phyloP scores from a whole-genome alignment of 1,284 basidiomycete species.

The Sporisorium scitamineum region DNA sequence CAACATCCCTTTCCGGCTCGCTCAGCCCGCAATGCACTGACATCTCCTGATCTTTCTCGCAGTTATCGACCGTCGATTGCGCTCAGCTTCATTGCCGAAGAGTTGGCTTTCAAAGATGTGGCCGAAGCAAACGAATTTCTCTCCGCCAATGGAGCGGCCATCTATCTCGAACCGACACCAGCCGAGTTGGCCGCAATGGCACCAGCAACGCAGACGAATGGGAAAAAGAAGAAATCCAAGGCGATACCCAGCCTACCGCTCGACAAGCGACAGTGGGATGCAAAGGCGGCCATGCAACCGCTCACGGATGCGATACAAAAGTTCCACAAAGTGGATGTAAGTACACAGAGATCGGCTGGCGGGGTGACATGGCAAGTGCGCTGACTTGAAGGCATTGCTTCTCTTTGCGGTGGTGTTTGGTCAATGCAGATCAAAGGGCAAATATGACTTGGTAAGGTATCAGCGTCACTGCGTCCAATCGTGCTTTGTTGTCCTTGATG shows the following conservation, averaged over 20 bases:
- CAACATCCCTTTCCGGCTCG: neutral
- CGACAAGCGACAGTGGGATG: conserved; percentile 71
- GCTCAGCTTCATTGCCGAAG: conserved; percentile 81
- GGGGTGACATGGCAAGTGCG: neutral
- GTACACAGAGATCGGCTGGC: neutral
- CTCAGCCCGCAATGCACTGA: neutral
- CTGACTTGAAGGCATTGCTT: neutral
- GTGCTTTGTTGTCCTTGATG: neutral
- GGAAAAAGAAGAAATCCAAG: conserved; percentile 45
- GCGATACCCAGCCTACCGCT: conserved; percentile 40
- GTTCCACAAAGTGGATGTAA: conserved; percentile 73
- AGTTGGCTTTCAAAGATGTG: conserved; percentile 84
- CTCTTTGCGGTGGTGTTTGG: neutral
- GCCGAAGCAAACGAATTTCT: conserved; percentile 80
- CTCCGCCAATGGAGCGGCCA: conserved; percentile 76
- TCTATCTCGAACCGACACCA: conserved; percentile 73
- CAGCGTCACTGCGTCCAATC: neutral
- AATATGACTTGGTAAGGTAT: conserved; percentile 33
- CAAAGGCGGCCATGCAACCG: conserved; percentile 71
- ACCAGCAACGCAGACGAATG: conserved; percentile 1
- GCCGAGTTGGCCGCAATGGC: conserved; percentile 44
- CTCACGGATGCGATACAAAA: conserved; percentile 70
- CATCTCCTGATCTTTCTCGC: neutral
- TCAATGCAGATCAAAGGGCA: conserved; percentile 53
- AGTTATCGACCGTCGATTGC: conserved; percentile 72